phyloP scores from a whole-genome alignment of 805 yeast genomes.

The Yarrowia sp. region DNA sequence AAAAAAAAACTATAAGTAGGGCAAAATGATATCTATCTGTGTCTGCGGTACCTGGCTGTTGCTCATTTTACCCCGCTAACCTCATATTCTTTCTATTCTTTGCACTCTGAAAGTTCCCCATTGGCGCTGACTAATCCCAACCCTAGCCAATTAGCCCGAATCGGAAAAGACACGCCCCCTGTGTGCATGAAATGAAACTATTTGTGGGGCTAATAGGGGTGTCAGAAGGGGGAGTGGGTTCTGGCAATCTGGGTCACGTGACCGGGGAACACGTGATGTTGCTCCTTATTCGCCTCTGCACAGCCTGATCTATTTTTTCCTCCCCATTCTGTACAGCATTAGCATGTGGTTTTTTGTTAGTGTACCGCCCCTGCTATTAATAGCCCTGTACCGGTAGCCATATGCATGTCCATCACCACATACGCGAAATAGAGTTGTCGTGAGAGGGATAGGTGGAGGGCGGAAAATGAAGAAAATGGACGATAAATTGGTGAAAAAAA shows the following conservation, averaged over 20 bases:
- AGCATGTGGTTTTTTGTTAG: neutral
- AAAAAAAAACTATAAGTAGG: no score
- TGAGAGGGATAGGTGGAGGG: no score
- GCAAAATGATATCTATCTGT: no score
- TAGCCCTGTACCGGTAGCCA: constrained; percentile 3
- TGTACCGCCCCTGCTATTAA: constrained; percentile 32
- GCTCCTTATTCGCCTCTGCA: neutral
- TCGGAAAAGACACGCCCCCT: constrained; percentile 30
- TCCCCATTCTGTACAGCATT: neutral
- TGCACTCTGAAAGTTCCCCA: no score
- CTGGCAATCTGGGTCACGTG: neutral
- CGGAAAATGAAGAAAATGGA: no score
- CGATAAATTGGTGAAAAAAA: no score
- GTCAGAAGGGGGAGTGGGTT: neutral
- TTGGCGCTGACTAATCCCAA: neutral
- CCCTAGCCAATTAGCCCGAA: constrained; percentile 23
- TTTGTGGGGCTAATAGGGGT: constrained; percentile 34
- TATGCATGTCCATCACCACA: neutral
- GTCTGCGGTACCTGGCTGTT: no score
- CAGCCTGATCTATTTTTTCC: neutral
- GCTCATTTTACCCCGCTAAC: no score
- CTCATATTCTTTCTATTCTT: no score
- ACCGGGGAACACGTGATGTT: neutral
- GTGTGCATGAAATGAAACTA: constrained; percentile 31
- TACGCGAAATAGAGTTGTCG: constrained; percentile 8